These are phyloP conservation scores for Fraxinus sp. DNA, from an alignment of 305 asterid genomes.

Conservation along the genomic window DNA sequence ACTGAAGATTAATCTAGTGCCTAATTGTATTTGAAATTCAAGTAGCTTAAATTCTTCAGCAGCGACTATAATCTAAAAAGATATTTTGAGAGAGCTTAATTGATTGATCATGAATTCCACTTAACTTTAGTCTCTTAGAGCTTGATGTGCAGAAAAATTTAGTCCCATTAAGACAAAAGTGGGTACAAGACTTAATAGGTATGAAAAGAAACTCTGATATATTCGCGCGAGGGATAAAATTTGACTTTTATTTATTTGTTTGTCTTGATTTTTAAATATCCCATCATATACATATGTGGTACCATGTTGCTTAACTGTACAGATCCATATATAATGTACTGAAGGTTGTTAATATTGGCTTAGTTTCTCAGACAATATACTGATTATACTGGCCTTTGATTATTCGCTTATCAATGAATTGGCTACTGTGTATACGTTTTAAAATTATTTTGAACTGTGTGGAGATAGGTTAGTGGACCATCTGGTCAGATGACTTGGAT, in stretches of 20 bases:
- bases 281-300: not conserved
- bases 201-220: not conserved
- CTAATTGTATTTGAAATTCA: not conserved
- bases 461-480: conserved; percentile 80
- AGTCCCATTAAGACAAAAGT: not conserved
- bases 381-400: conserved; percentile 10
- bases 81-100: not conserved
- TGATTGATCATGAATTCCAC: not conserved
- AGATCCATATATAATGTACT: not conserved
- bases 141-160: not conserved
- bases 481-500: conserved; percentile 96
- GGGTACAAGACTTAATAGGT: not conserved
- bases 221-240: not conserved
- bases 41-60: not conserved
- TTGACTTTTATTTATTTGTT: not conserved
- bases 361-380: not conserved
- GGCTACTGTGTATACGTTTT: conserved; percentile 19
- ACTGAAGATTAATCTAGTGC: not conserved
- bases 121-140: not conserved
- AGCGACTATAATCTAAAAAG: not conserved
- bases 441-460: conserved; percentile 19
- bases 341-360: not conserved
- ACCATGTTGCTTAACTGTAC: not conserved
- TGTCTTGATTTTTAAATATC: not conserved
- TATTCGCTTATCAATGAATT: conserved; percentile 3